phyloP scores from a whole-genome alignment of 495 filamentous ascomycete genomes.

The Penicillium longicatenatum region DNA sequence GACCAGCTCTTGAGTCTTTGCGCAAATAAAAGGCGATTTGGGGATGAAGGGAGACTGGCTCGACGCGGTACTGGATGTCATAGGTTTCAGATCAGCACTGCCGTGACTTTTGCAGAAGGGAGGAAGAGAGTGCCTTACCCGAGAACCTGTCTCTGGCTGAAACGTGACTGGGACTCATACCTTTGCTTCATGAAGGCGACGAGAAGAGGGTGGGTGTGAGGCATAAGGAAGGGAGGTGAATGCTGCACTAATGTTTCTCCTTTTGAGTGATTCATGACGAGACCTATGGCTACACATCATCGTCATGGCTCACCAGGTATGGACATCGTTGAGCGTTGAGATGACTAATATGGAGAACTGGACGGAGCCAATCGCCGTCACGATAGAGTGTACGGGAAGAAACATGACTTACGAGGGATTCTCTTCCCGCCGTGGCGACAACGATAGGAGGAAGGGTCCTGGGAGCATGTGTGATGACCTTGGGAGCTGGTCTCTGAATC shows the following conservation, averaged over 20 bases:
- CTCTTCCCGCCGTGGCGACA: neutral
- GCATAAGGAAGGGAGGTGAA: neutral
- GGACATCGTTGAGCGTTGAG: neutral
- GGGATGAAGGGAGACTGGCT: neutral
- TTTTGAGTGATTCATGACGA: neutral
- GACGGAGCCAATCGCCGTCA: neutral
- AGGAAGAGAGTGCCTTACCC: neutral
- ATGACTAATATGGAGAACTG: neutral
- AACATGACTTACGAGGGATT: neutral
- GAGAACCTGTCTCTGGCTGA: neutral
- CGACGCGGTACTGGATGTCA: neutral
- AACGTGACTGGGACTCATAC: neutral
- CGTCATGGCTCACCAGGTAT: neutral
- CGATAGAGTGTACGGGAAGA: neutral
- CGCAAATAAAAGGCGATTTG: slow-evolving; percentile 11
- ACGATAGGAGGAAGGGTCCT: neutral
- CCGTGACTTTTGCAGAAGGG: neutral
- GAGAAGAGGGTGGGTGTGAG: neutral
- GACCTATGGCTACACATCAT: neutral
- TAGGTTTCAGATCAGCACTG: neutral
- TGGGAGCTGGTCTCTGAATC: neutral
- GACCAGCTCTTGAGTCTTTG: slow-evolving; percentile 18
- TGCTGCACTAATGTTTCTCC: neutral
- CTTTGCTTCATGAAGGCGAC: neutral
- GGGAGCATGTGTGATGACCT: neutral